Conservation (phyloP, 202 grass and related monocot species). For the Schoenoplectus tabernaemontani region DNA sequence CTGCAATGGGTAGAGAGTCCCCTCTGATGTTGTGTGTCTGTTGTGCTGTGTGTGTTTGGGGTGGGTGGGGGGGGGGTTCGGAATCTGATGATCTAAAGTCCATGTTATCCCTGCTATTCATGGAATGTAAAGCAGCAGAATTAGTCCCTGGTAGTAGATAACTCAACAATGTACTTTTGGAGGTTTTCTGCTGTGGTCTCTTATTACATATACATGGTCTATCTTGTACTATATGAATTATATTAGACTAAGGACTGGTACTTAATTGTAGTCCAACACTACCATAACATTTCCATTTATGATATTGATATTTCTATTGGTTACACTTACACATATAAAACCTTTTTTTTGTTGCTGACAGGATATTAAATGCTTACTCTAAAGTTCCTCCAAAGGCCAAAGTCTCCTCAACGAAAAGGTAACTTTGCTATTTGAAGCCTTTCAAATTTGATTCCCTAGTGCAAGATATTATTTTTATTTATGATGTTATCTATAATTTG, state of each 20-base stretch:
- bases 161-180: background rate
- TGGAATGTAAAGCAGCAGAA: background rate
- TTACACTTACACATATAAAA: background rate
- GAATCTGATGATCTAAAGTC: background rate
- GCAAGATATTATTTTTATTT: background rate
- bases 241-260: background rate
- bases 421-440: background rate
- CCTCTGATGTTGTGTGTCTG: too few relatives aligned
- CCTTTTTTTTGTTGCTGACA: slow-evolving; percentile 30
- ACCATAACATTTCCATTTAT: background rate
- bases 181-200: background rate
- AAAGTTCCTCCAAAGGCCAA: slow-evolving; percentile 86
- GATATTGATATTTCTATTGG: background rate
- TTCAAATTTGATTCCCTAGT: background rate
- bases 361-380: slow-evolving; percentile 87
- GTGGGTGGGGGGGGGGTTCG: too few relatives aligned
- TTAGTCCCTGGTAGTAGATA: background rate
- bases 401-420: slow-evolving; percentile 73
- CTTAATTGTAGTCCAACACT: background rate
- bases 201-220: background rate
- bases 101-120: background rate
- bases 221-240: background rate
- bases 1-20: background rate
- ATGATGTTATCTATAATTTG: background rate
- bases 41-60: too few relatives aligned